Conservation (phyloP, 495 filamentous ascomycete species). For the Viridothelium virens region DNA sequence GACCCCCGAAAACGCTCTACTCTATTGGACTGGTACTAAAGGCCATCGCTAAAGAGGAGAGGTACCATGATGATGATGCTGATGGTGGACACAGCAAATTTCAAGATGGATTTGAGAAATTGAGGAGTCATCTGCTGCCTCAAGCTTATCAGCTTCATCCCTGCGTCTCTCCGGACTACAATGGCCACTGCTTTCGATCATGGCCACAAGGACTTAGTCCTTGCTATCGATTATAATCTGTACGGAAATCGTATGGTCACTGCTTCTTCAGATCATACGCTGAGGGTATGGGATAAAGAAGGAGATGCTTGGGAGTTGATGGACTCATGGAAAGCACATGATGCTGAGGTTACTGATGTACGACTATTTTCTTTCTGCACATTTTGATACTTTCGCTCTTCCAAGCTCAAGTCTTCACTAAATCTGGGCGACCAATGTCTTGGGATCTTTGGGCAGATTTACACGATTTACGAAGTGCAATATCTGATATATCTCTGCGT, state of each 20-base stretch:
- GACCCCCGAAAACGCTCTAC: not conserved
- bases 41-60: too few species aligned
- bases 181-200: constrained; percentile 39
- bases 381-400: too few species aligned
- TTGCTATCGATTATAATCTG: constrained; percentile 56
- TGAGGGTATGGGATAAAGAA: constrained; percentile 82
- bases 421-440: constrained; percentile 13
- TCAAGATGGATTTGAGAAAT: not conserved
- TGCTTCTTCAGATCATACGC: constrained; percentile 83
- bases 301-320: constrained; percentile 71
- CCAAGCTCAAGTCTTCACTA: not conserved
- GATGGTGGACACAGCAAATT: not conserved
- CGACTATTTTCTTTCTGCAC: constrained; percentile 21
- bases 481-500: not conserved
- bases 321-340: constrained; percentile 87
- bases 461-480: constrained; percentile 20
- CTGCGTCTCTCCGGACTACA: not conserved
- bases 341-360: constrained; percentile 85
- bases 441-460: constrained; percentile 17
- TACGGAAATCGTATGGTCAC: constrained; percentile 88
- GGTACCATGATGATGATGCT: too few species aligned
- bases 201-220: constrained; percentile 61
- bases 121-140: too few species aligned
- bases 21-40: too few species aligned
- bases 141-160: not conserved